Conservation (phyloP, 768 basidiomycete species). For the Auricularia sp. region DNA sequence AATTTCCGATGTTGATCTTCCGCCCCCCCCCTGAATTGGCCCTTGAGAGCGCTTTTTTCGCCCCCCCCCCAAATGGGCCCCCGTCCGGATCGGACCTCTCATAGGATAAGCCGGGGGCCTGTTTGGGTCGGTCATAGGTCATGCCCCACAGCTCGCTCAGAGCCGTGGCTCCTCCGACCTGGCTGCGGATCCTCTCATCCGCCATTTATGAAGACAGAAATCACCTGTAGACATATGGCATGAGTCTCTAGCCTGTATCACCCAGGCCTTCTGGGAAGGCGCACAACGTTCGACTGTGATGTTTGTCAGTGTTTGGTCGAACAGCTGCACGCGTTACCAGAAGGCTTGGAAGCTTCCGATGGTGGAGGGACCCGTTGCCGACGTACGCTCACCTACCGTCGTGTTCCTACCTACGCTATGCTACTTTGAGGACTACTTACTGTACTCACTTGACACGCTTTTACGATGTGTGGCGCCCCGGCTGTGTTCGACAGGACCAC, state of each 20-base stretch:
- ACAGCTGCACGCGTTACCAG: neutral
- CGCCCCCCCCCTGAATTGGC: too few species aligned
- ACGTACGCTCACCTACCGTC: neutral
- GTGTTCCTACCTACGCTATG: neutral
- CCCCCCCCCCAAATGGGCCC: too few species aligned
- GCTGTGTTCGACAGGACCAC: neutral
- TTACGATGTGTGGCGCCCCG: neutral
- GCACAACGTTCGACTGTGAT: neutral
- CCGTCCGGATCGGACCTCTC: too few species aligned
- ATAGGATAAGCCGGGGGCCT: too few species aligned
- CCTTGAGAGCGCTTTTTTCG: too few species aligned
- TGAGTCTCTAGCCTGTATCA: neutral
- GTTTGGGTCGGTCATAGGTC: too few species aligned
- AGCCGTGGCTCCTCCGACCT: too few species aligned
- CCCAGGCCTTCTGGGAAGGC: neutral
- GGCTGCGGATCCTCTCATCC: too few species aligned
- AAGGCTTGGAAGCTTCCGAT: neutral
- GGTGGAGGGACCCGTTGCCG: neutral
- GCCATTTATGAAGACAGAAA: too few species aligned
- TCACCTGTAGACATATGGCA: too few species aligned
- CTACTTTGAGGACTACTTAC: neutral
- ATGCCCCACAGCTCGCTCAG: too few species aligned
- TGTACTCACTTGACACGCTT: neutral
- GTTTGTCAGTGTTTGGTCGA: neutral
- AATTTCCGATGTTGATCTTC: too few species aligned